Conservation (phyloP, 1,139 yeast genomes). For the Saccharomyces hybrid region DNA sequence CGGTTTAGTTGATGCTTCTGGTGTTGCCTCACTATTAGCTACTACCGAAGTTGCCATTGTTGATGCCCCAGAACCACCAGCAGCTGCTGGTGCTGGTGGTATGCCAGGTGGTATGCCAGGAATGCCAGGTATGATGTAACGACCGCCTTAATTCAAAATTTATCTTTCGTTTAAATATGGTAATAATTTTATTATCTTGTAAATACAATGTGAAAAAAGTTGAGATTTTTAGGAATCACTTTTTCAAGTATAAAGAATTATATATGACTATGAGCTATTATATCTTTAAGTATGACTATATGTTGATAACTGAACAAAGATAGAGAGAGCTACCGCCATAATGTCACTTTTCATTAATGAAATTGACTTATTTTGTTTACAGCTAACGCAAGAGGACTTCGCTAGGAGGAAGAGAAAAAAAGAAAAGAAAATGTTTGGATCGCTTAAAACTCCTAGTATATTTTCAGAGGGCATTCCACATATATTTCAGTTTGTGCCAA, state of each 20-base stretch:
- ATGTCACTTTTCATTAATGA: neutral
- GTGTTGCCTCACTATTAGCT: constrained; percentile 96
- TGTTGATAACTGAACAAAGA: neutral
- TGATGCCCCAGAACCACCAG: constrained; percentile 89
- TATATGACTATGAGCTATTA: neutral
- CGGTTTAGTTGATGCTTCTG: constrained; percentile 94
- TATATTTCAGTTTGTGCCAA: neutral
- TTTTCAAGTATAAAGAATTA: neutral
- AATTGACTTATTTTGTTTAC: neutral
- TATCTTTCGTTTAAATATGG: neutral
- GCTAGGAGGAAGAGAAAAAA: neutral
- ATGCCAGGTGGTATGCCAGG: constrained; percentile 53
- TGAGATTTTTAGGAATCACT: neutral
- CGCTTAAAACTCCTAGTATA: neutral
- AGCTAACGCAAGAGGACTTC: neutral
- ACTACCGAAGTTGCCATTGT: constrained; percentile 99
- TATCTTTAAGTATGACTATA: neutral
- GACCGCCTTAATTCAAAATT: neutral
- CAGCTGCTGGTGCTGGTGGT: constrained; percentile 46
- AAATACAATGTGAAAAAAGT: neutral
- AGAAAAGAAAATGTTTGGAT: neutral
- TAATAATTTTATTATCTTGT: neutral
- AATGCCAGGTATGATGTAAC: constrained; percentile 36
- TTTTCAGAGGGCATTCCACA: neutral
- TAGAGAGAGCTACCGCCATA: neutral